Percentiles rank a stretch among this genome's conserved stretches.
Evolutionary conservation across 2,329 filamentous ascomycete species (phyloP).

Genomic region (Thielaviopsis cerberus): DNA sequence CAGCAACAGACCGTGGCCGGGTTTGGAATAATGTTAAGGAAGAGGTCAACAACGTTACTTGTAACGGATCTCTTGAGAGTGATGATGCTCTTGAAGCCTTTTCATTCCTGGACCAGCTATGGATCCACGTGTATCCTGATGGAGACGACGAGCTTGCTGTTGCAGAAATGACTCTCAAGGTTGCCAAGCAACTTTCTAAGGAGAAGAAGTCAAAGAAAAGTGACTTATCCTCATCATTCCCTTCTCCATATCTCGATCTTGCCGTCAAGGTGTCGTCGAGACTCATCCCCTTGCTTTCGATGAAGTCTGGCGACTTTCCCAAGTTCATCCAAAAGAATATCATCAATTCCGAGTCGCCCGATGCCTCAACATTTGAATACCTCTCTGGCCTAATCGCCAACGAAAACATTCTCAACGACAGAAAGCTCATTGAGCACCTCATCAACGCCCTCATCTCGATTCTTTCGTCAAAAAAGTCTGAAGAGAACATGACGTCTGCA

Average conservation of each 20-base stretch:
- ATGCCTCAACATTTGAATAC: slow-evolving; percentile 5
- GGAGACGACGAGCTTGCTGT: slow-evolving; percentile 17
- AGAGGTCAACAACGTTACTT: slow-evolving; percentile 19
- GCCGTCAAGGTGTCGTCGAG: slow-evolving; percentile 7
- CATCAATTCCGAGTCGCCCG: not conserved
- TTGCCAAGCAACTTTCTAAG: slow-evolving; percentile 19
- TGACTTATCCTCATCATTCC: not conserved
- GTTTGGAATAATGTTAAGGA: slow-evolving; percentile 20
- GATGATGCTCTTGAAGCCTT: slow-evolving; percentile 24
- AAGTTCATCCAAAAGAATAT: slow-evolving; percentile 9
- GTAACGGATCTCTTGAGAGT: slow-evolving; percentile 18
- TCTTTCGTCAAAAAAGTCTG: slow-evolving; percentile 1
- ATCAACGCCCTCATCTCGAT: slow-evolving; percentile 10
- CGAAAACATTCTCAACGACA: slow-evolving; percentile 13
- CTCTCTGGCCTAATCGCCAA: slow-evolving; percentile 9
- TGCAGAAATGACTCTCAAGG: slow-evolving; percentile 18
- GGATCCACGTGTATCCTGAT: slow-evolving; percentile 23
- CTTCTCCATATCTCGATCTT: slow-evolving; percentile 8
- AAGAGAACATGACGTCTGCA: not conserved
- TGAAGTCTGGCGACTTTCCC: slow-evolving; percentile 8
- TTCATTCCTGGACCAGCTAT: slow-evolving; percentile 22
- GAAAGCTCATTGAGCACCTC: slow-evolving; percentile 9
- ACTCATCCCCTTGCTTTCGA: slow-evolving; percentile 10
- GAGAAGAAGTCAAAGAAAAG: slow-evolving; percentile 14
- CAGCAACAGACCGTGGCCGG: slow-evolving; percentile 16